Evolutionary conservation across 139 green algal genomes (phyloP), one percentile per base, ranked within the genome.

Genomic region (Chlorokybus atmophyticus): DNA sequence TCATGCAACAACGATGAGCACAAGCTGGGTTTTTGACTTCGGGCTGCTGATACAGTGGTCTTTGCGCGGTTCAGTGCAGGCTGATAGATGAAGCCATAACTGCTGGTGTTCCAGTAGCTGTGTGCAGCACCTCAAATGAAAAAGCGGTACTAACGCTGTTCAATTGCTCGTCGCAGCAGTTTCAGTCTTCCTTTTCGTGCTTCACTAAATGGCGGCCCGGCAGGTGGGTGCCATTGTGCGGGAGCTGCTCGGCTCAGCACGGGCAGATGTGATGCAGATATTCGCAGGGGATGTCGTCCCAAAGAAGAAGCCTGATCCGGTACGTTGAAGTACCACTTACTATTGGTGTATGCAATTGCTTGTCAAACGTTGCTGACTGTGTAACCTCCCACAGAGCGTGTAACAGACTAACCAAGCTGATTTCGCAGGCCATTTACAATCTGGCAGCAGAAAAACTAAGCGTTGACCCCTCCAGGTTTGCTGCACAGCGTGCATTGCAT

Each of bases 121-220:
- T 98, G 28, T 98, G 91, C 88, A 87, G 71, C 67, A 98, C 91
- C 21, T 94, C 83, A 40, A 98, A 97, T 59, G 91, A 98, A 76
- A 77, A 85, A 2, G 90, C 91, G 4, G 91, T 98, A 27, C 24
- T n/a, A n/a, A n/a, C n/a, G n/a, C n/a, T n/a, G n/a, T n/a, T n/a
- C n/a, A n/a, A n/a, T n/a, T n/a, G n/a, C n/a, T n/a, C n/a, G n/a
- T n/a, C n/a, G n/a, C n/a, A n/a, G n/a, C n/a, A n/a, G n/a, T n/a
- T n/a, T n/a, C n/a, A n/a, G n/a, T n/a, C n/a, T n/a, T n/a, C n/a
- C n/a, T n/a, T n/a, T n/a, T n/a, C n/a, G n/a, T n/a, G n/a, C n/a
- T n/a, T n/a, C n/a, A n/a, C n/a, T n/a, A n/a, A n/a, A n/a, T n/a
- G n/a, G n/a, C n/a, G n/a, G n/a, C n/a, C n/a, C n/a, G n/a, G 35